phyloP scores from a whole-genome alignment of 768 basidiomycete species.

The Heimioporus sp. region DNA sequence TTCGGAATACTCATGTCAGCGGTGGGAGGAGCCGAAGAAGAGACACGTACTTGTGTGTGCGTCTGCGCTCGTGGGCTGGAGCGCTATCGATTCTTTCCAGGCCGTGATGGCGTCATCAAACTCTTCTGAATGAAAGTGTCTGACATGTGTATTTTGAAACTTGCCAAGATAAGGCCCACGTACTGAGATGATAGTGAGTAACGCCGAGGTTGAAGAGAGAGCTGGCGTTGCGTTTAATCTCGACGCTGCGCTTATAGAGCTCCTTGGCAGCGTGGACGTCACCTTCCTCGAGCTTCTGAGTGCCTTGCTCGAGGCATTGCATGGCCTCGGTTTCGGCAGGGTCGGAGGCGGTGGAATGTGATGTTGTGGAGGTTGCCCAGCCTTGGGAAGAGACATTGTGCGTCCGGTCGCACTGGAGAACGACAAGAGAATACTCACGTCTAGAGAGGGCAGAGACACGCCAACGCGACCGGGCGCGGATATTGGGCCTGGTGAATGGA shows the following conservation, averaged over 20 bases:
- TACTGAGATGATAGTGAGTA: slow-evolving; percentile 87
- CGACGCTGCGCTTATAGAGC: slow-evolving; percentile 74
- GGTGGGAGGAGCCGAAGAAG: slow-evolving; percentile 16
- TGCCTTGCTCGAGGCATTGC: slow-evolving; percentile 79
- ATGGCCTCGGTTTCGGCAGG: slow-evolving; percentile 80
- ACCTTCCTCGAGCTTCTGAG: slow-evolving; percentile 81
- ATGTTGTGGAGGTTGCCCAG: slow-evolving; percentile 78
- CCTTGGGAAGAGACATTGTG: slow-evolving; percentile 34
- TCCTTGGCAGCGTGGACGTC: slow-evolving; percentile 77
- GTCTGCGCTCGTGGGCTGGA: slow-evolving; percentile 83
- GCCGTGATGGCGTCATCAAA: slow-evolving; percentile 82
- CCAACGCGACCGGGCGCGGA: slow-evolving; percentile 7
- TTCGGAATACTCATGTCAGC: slow-evolving; percentile 23
- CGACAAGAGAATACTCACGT: slow-evolving; percentile 27
- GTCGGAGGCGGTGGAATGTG: slow-evolving; percentile 79
- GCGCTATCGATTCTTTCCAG: slow-evolving; percentile 81
- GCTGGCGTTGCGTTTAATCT: slow-evolving; percentile 77
- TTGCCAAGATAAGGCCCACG: slow-evolving; percentile 28
- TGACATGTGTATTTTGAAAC: slow-evolving; percentile 12
- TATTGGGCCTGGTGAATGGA: slow-evolving; percentile 17
- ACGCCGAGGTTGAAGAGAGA: slow-evolving; percentile 88
- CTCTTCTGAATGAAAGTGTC: slow-evolving; percentile 56
- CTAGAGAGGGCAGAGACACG: slow-evolving; percentile 14
- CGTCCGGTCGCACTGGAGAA: slow-evolving; percentile 2
- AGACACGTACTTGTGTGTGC: slow-evolving; percentile 75